Conservation (phyloP, 148 eudicot genomes). For the Camellia granthamiana region DNA sequence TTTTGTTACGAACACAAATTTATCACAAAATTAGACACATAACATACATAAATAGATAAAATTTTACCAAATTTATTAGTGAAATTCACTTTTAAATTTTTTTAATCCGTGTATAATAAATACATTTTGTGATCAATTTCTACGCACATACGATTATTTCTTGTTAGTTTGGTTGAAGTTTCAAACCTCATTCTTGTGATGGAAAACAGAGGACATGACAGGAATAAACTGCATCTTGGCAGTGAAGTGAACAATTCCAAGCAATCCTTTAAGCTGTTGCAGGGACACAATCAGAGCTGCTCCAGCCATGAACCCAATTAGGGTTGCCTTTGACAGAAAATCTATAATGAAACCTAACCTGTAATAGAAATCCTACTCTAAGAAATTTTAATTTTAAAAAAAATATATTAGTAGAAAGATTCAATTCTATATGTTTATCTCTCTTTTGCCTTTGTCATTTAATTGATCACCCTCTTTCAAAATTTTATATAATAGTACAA, state of each 20-base stretch:
- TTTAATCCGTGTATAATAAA: too few species aligned
- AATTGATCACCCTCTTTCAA: not conserved
- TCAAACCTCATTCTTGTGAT: conserved; percentile 58
- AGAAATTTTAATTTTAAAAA: not conserved
- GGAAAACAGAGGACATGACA: conserved; percentile 62
- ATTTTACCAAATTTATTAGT: too few species aligned
- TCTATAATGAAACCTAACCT: conserved; percentile 89
- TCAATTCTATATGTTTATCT: not conserved
- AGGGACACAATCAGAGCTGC: conserved; percentile 82
- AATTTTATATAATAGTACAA: too few species aligned
- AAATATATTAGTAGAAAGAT: not conserved
- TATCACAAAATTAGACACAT: too few species aligned
- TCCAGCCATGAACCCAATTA: conserved; percentile 89
- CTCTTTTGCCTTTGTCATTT: not conserved
- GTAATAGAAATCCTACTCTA: conserved; percentile 4
- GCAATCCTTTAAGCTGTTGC: conserved; percentile 84
- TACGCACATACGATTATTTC: too few species aligned
- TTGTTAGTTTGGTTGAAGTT: not conserved
- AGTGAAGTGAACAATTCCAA: conserved; percentile 84
- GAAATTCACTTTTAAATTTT: too few species aligned
- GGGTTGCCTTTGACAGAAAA: conserved; percentile 83
- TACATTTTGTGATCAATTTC: too few species aligned
- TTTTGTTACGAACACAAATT: too few species aligned
- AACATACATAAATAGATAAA: too few species aligned
- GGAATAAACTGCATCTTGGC: conserved; percentile 75